Base-by-base conservation (phyloP, 441 rosid genomes). In the Breynia disticha region DNA sequence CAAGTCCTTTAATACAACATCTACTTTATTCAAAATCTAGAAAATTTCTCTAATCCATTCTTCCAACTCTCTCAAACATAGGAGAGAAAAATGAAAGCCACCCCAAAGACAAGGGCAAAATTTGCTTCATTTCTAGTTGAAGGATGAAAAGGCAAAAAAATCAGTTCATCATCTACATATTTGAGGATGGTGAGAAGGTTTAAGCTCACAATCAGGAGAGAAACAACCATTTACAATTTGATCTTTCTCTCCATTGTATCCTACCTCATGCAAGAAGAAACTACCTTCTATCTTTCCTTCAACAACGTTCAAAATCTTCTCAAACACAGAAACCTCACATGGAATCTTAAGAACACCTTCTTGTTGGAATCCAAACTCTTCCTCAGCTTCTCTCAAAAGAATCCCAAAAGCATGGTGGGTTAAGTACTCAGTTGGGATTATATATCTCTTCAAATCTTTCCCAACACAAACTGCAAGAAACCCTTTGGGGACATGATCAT, bases 361-460 rank as follows among this genome's bases (percentile, higher is more conserved):
- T 55, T 78, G 78, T 38, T 75, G 71, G 52, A 78, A 73, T 53
- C 83, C 80, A n/a, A 78, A 78, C 51, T 72, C 80, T 17, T 75
- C 80, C 52, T 78, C 79, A 10, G 83, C 79, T 75, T 75, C 74
- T 46, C 76, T 68, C 16, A 76, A 66, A 6, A 75, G 60, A 24
- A 67, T n/a, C 67, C 61, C 73, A 45, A 78, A 75, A 5, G 80
- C 78, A 21, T 42, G 75, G 62, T 78, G 80, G 7, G 73, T 62
- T 67, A 78, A 35, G 37, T 75, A 65, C 48, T 69, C 74, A 1
- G 78, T 78, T 11, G 80, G 83, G 67, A 75, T 73, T 28, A 71
- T 59, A 28, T 67, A 78, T 56, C 80, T 66, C 69, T 70, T 72
- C 62, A 67, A 46, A 63, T 78, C 78, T 48, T 66, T 61, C 49